These are phyloP conservation scores for Brachypodium distachyon DNA, from an alignment of 202 grass and related monocot genomes.

Conservation along the genomic window DNA sequence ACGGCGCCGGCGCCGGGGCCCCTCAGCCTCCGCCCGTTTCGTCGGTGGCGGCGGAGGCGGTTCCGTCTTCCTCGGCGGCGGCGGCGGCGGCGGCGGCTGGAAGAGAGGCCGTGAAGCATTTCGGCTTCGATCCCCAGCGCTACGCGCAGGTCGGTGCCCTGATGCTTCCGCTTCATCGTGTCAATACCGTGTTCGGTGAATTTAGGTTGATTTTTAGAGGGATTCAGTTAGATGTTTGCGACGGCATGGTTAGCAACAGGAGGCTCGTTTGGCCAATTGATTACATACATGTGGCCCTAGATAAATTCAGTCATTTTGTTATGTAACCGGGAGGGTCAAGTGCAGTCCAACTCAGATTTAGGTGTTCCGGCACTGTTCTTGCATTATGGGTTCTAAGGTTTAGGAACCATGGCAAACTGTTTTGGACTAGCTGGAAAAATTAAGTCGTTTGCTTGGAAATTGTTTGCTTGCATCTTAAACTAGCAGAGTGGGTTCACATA, in stretches of 20 bases:
- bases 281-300: neutral
- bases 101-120: slow-evolving; percentile 23
- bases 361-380: neutral
- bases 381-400: neutral
- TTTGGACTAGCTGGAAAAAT: neutral
- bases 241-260: neutral
- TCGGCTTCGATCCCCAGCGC: slow-evolving; percentile 37
- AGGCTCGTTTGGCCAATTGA: neutral
- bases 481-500: neutral
- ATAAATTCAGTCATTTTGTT: neutral
- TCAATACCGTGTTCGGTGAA: neutral
- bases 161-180: neutral
- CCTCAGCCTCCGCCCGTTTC: neutral
- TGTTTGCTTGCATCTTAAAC: neutral
- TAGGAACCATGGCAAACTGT: neutral
- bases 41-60: neutral
- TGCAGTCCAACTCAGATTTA: neutral
- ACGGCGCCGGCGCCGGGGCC: neutral
- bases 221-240: neutral
- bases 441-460: neutral
- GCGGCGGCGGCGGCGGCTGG: neutral
- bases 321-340: neutral
- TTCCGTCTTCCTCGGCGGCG: no score
- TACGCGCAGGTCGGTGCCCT: slow-evolving; percentile 35
- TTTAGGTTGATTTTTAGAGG: neutral